Evolutionary conservation across 2,329 filamentous ascomycete genomes (phyloP).

Genomic region (Colletotrichum graminicola): DNA sequence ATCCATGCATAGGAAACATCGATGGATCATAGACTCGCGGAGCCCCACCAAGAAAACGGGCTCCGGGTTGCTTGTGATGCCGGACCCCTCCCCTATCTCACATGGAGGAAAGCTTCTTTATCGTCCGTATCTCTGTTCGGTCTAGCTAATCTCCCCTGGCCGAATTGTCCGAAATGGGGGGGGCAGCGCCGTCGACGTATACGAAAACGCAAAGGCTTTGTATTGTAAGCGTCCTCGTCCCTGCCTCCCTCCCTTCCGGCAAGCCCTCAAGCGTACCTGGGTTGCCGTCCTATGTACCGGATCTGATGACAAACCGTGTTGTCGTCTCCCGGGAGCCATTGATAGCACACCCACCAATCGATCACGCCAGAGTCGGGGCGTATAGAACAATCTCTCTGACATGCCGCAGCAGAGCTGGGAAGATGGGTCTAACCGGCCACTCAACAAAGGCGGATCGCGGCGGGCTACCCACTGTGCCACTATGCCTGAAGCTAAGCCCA

Average conservation of each 20-base stretch:
- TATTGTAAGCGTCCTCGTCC: not conserved
- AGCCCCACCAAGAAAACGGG: conserved; percentile 37
- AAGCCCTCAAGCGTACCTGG: conserved; percentile 5
- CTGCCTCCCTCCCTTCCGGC: not conserved
- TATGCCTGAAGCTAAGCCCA: conserved; percentile 37
- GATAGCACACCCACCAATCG: conserved; percentile 20
- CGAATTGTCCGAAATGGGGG: conserved; percentile 19
- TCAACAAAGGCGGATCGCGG: conserved; percentile 30
- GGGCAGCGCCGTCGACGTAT: conserved; percentile 30
- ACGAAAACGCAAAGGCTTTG: conserved; percentile 22
- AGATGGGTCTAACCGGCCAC: conserved; percentile 36
- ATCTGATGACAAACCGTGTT: conserved; percentile 41
- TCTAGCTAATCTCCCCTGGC: conserved; percentile 25
- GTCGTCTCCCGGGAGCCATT: conserved; percentile 17
- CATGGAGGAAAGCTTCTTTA: conserved; percentile 24
- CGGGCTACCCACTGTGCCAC: conserved; percentile 34
- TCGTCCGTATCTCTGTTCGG: conserved; percentile 39
- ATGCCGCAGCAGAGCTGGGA: conserved; percentile 27
- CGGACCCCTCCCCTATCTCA: conserved; percentile 27
- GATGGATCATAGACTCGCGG: conserved; percentile 41
- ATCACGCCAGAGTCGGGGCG: conserved; percentile 43
- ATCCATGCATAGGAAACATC: conserved; percentile 33
- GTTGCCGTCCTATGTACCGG: not conserved
- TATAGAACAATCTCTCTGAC: conserved; percentile 39
- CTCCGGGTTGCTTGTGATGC: conserved; percentile 38